Conservation (phyloP, 805 yeast genomes). For the Komagataella phaffii region DNA sequence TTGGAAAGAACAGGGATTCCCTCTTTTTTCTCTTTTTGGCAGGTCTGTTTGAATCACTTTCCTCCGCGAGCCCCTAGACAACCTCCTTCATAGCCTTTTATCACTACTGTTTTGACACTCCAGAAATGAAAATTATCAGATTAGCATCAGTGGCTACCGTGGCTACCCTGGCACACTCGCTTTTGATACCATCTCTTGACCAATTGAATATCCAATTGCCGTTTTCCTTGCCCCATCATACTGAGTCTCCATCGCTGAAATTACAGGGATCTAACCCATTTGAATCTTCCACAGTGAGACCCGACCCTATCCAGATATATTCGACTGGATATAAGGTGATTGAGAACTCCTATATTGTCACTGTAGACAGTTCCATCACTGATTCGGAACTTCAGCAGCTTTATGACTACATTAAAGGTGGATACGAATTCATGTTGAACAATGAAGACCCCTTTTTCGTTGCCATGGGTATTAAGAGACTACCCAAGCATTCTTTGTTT, state of each 20-base stretch:
- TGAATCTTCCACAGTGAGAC: neutral
- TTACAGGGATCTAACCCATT: neutral
- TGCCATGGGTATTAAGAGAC: neutral
- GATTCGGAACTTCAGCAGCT: neutral
- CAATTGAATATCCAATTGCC: neutral
- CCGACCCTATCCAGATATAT: neutral
- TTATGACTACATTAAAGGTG: neutral
- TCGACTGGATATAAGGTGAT: neutral
- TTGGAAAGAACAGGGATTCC: neutral
- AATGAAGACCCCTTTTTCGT: neutral
- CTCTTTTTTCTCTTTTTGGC: neutral
- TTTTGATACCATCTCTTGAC: neutral
- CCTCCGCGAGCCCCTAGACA: neutral
- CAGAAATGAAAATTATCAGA: neutral
- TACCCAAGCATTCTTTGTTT: neutral
- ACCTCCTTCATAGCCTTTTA: neutral
- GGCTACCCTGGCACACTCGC: neutral
- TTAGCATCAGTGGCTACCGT: neutral
- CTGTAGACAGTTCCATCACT: neutral
- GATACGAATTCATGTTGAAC: neutral
- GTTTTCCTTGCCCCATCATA: neutral
- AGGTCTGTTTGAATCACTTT: neutral
- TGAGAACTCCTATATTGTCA: neutral
- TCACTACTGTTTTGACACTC: neutral
- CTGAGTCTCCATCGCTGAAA: neutral